A percentile compares a stretch with the other conserved stretches of the same genome.
Evolutionary conservation across 306 rosid genomes (phyloP).

Genomic region (Lathyrus aphaca): DNA sequence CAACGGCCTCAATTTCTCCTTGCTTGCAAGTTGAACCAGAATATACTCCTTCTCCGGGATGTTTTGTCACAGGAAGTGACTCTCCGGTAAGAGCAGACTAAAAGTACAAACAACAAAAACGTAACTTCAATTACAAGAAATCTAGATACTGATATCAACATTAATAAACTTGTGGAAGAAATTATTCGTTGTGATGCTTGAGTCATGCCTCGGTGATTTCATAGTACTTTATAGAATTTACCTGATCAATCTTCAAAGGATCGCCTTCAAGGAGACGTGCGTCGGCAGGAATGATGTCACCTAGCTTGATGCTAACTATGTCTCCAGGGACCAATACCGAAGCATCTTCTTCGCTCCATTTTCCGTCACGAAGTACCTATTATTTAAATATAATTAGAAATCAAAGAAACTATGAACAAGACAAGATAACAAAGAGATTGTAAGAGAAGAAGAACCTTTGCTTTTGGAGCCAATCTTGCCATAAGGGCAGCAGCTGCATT

Average conservation of each 20-base stretch:
- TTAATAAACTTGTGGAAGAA: background rate
- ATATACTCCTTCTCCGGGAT: slow-evolving; percentile 70
- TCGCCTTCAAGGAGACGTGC: slow-evolving; percentile 83
- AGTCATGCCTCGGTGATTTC: background rate
- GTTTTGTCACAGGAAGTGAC: slow-evolving; percentile 53
- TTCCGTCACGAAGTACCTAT: slow-evolving; percentile 69
- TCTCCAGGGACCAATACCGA: slow-evolving; percentile 76
- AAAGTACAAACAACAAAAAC: slow-evolving; percentile 24
- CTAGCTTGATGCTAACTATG: slow-evolving; percentile 76
- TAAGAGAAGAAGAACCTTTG: slow-evolving; percentile 53
- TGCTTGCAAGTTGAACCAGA: slow-evolving; percentile 91
- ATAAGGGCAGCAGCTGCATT: slow-evolving; percentile 76
- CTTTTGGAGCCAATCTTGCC: slow-evolving; percentile 62
- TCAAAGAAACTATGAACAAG: background rate
- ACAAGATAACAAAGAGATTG: background rate
- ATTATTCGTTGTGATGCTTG: background rate
- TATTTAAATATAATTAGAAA: background rate
- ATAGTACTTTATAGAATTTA: slow-evolving; percentile 16
- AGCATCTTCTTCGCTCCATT: slow-evolving; percentile 83
- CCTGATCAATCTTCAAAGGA: slow-evolving; percentile 82
- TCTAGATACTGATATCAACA: background rate
- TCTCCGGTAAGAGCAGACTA: slow-evolving; percentile 91
- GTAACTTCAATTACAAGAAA: slow-evolving; percentile 9
- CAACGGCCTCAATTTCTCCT: slow-evolving; percentile 78
- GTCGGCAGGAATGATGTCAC: slow-evolving; percentile 79